Percentiles rank a stretch among this genome's conserved stretches.
Conservation (phyloP, 805 yeast species). For the Kluyveromyces siamensis region DNA sequence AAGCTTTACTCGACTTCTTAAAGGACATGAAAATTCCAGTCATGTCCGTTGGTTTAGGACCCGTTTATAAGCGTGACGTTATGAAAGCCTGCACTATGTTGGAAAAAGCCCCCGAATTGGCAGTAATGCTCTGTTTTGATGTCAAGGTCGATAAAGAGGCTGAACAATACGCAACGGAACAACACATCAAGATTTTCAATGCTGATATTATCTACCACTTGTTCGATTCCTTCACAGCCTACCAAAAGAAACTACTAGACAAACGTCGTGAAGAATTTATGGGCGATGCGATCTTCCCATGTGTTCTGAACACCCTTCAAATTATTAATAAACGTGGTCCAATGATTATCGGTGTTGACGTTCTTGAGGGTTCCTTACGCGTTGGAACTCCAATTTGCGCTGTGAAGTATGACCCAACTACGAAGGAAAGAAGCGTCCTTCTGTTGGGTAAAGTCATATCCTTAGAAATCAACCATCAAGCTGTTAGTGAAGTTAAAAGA, state of each 20-base stretch:
- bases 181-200: conserved; percentile 82
- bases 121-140: conserved; percentile 98
- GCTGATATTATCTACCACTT: conserved; percentile 96
- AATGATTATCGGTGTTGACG: conserved; percentile 98
- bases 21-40: conserved; percentile 99
- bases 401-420: conserved; percentile 79
- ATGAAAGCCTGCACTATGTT: conserved; percentile 96
- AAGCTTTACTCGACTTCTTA: conserved; percentile 92
- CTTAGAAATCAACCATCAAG: conserved; percentile 92
- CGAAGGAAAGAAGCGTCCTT: conserved; percentile 62
- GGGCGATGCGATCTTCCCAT: conserved; percentile 89
- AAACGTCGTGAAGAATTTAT: conserved; percentile 81
- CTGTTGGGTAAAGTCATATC: conserved; percentile 80
- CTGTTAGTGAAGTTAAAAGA: conserved; percentile 71
- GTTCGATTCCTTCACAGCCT: conserved; percentile 89
- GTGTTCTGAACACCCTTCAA: conserved; percentile 89
- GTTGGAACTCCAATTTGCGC: conserved; percentile 94
- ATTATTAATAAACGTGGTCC: conserved; percentile 98
- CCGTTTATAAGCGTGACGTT: conserved; percentile 95
- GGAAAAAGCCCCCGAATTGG: conserved; percentile 90
- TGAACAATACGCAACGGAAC: conserved; percentile 93
- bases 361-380: conserved; percentile 79
- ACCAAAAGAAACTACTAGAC: conserved; percentile 82
- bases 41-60: conserved; percentile 96
- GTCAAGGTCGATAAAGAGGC: conserved; percentile 97